phyloP scores from a whole-genome alignment of 73 alveolate genomes.

The Paramecium pentaurelia region DNA sequence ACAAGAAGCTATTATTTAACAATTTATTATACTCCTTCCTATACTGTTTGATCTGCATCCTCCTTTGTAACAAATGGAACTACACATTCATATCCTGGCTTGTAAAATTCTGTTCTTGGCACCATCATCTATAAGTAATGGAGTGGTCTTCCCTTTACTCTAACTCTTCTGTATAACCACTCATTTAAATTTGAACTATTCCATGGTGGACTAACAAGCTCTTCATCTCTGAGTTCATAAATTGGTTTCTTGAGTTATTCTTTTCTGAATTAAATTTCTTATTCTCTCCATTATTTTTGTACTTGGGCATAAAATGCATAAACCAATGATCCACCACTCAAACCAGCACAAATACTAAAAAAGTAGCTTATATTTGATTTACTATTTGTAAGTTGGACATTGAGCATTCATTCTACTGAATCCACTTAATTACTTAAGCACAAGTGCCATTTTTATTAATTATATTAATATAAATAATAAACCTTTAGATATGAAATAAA shows the following conservation, averaged over 20 bases:
- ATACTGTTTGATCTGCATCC: conserved; percentile 42
- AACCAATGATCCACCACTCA: background rate
- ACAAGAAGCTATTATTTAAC: background rate
- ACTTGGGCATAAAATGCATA: background rate
- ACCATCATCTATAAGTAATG: conserved; percentile 48
- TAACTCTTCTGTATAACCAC: conserved; percentile 51
- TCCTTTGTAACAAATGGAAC: conserved; percentile 61
- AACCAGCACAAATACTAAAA: background rate
- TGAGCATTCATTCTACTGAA: background rate
- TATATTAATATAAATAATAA: background rate
- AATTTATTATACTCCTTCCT: conserved; percentile 28
- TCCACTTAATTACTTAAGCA: background rate
- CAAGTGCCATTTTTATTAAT: conserved; percentile 7
- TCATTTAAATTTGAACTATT: conserved; percentile 23
- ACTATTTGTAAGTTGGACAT: background rate
- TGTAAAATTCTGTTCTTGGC: conserved; percentile 40
- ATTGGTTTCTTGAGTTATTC: conserved; percentile 43
- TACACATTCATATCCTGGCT: conserved; percentile 39
- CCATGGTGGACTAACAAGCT: conserved; percentile 53
- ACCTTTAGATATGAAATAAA: background rate
- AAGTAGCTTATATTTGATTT: background rate
- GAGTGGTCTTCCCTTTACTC: conserved; percentile 52
- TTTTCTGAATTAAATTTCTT: conserved; percentile 37
- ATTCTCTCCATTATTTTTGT: background rate
- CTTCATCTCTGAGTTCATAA: conserved; percentile 44